A percentile compares a stretch with the other conserved stretches of the same genome.
These are phyloP conservation scores for Apophysomyces sp. DNA, from an alignment of 371 early-diverging fungal species.

Conservation along the genomic window DNA sequence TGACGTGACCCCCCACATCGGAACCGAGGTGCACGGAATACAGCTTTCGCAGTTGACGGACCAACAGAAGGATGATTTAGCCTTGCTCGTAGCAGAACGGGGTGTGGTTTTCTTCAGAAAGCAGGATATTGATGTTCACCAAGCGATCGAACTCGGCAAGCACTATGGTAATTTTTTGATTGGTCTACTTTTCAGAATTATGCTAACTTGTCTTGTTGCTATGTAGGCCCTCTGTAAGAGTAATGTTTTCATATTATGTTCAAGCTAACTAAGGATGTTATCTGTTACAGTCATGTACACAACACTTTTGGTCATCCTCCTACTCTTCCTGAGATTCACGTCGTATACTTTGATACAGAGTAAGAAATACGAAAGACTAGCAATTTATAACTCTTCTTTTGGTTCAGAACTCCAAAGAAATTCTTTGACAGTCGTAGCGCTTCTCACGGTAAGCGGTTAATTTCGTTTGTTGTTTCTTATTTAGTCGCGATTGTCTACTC, in stretches of 20 bases:
- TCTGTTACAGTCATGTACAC: conserved; percentile 46
- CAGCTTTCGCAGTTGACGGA: conserved; percentile 51
- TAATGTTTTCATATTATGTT: not conserved
- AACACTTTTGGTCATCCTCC: conserved; percentile 40
- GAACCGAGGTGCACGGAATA: conserved; percentile 70
- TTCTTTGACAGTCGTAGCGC: conserved; percentile 42
- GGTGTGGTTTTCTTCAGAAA: conserved; percentile 66
- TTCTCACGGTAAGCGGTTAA: conserved; percentile 51
- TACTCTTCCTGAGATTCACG: conserved; percentile 20
- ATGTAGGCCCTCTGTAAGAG: conserved; percentile 4
- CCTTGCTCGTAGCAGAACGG: conserved; percentile 57
- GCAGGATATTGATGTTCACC: conserved; percentile 53
- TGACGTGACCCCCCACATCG: conserved; percentile 63
- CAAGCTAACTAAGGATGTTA: not conserved
- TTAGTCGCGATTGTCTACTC: not conserved
- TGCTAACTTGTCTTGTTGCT: not conserved
- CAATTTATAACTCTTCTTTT: not conserved
- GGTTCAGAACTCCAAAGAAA: conserved; percentile 40
- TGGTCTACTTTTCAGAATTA: not conserved
- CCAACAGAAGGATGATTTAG: conserved; percentile 57
- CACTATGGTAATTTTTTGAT: conserved; percentile 50
- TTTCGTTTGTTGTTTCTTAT: conserved; percentile 36
- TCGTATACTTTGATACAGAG: conserved; percentile 20
- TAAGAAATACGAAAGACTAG: not conserved
- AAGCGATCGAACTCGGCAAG: conserved; percentile 51